phyloP scores from a whole-genome alignment of 1,139 yeast genomes.

The Suhomyces wounanorum region DNA sequence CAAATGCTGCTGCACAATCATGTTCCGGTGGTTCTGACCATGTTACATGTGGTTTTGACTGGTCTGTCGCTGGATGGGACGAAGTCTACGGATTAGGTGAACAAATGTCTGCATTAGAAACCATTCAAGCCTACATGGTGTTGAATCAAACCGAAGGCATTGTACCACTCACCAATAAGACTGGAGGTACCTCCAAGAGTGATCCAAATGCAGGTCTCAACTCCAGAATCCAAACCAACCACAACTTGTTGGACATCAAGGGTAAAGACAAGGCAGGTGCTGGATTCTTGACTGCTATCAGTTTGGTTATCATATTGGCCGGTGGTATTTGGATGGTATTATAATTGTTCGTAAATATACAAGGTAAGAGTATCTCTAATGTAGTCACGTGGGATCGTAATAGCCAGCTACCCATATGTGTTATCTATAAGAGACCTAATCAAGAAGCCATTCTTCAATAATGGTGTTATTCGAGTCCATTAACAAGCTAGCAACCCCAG shows the following conservation, averaged over 20 bases:
- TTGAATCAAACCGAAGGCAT: conserved; percentile 38
- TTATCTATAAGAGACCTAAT: background rate
- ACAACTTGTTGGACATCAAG: conserved; percentile 35
- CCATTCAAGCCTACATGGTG: conserved; percentile 63
- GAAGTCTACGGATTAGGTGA: conserved; percentile 87
- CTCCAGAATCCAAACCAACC: conserved; percentile 27
- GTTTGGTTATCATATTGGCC: conserved; percentile 37
- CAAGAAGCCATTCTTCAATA: background rate
- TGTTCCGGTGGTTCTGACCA: conserved; percentile 89
- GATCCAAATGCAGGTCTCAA: conserved; percentile 45
- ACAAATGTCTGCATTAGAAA: conserved; percentile 86
- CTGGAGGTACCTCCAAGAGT: conserved; percentile 65
- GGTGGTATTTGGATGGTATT: conserved; percentile 51
- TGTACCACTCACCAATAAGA: conserved; percentile 56
- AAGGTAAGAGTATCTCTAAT: background rate
- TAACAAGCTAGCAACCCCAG: conserved; percentile 46
- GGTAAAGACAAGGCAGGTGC: conserved; percentile 52
- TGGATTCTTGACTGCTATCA: conserved; percentile 48
- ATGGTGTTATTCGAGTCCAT: conserved; percentile 49
- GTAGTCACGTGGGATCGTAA: background rate
- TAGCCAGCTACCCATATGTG: background rate
- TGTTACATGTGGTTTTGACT: conserved; percentile 84
- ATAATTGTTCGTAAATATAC: conserved; percentile 17
- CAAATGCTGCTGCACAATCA: conserved; percentile 76
- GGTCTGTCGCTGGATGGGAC: conserved; percentile 78